Percentiles rank a stretch among this genome's conserved stretches.
Evolutionary conservation across 2,329 filamentous ascomycete species (phyloP).

Genomic region (Colletotrichum caudatum): DNA sequence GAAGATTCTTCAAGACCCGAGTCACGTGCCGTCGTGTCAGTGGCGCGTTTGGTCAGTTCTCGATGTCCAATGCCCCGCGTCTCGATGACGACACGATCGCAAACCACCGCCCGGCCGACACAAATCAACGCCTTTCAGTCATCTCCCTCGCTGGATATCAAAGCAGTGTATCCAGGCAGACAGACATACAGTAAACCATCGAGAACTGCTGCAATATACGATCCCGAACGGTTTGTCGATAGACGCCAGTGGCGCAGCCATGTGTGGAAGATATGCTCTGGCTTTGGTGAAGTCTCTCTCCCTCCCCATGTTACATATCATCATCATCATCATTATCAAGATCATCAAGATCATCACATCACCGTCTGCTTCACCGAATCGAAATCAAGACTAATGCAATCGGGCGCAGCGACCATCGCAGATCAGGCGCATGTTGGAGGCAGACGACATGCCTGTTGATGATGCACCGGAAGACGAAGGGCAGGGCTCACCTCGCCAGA

Average conservation of each 20-base stretch:
- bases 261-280: slow-evolving; percentile 55
- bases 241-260: slow-evolving; percentile 23
- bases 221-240: neutral
- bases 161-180: neutral
- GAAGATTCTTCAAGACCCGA: too few species aligned
- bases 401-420: slow-evolving; percentile 76
- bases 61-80: neutral
- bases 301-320: slow-evolving; percentile 25
- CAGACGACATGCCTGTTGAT: slow-evolving; percentile 79
- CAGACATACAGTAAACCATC: too few species aligned
- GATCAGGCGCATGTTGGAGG: slow-evolving; percentile 78
- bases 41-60: slow-evolving; percentile 13
- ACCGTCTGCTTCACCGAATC: slow-evolving; percentile 11
- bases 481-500: slow-evolving; percentile 72
- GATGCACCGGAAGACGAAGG: slow-evolving; percentile 78
- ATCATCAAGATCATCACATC: neutral
- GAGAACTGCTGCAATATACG: neutral
- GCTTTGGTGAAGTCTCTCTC: slow-evolving; percentile 50
- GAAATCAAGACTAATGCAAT: slow-evolving; percentile 3
- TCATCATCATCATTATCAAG: slow-evolving; percentile 20
- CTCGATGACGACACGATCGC: slow-evolving; percentile 24
- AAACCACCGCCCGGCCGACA: neutral
- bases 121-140: neutral
- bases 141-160: neutral
- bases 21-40: slow-evolving; percentile 27